These are phyloP conservation scores for Prunus dulcis DNA, from an alignment of 306 rosid genomes.

Conservation along the genomic window DNA sequence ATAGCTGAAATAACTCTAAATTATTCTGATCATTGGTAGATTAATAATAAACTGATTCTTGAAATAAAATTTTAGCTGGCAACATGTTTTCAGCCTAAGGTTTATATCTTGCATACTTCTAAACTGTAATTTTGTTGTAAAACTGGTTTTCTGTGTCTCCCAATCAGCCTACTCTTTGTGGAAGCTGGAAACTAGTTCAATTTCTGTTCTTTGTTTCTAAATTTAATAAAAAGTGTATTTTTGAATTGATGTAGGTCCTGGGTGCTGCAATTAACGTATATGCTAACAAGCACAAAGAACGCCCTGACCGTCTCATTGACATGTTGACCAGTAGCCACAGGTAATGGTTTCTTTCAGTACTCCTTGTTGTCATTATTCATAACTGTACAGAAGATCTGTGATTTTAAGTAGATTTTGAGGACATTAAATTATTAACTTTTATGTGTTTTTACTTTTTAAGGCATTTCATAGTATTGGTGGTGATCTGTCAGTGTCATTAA, in stretches of 20 bases:
- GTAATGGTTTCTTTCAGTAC: constrained; percentile 30
- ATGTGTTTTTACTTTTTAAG: too few relatives aligned
- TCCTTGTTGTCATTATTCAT: not conserved
- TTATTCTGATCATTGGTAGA: not conserved
- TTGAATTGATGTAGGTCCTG: constrained; percentile 61
- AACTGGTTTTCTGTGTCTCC: not conserved
- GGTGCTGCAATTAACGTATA: constrained; percentile 97
- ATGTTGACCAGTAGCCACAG: constrained; percentile 98
- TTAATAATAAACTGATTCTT: not conserved
- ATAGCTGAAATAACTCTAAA: not conserved
- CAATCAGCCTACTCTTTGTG: not conserved
- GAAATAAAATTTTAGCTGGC: not conserved
- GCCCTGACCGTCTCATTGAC: constrained; percentile 97
- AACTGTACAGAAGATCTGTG: too few relatives aligned
- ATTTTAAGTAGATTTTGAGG: too few relatives aligned
- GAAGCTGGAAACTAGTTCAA: not conserved
- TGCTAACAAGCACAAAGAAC: constrained; percentile 98
- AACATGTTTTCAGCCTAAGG: not conserved
- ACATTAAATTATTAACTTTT: too few relatives aligned
- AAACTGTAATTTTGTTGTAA: not conserved
- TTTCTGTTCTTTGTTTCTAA: not conserved
- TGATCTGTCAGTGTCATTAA: too few relatives aligned
- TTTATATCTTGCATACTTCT: not conserved
- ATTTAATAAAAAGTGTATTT: constrained; percentile 6
- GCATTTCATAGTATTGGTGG: too few relatives aligned